Evolutionary conservation across 208 protist species (phyloP).

Genomic region (Naegleria lovaniensis): DNA sequence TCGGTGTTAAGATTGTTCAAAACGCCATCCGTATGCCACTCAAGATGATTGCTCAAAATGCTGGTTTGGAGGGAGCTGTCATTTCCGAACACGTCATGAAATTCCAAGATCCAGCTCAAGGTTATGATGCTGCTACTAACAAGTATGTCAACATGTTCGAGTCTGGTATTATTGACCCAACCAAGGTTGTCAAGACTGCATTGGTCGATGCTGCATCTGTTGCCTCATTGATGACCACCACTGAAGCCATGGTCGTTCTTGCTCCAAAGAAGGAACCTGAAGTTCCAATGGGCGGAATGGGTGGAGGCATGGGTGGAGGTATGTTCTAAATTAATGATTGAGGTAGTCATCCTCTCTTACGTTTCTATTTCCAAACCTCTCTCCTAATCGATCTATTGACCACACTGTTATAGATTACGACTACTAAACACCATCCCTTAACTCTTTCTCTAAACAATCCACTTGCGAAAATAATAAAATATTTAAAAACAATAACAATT

Average conservation of each 20-base stretch:
- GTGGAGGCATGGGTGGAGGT: constrained; percentile 51
- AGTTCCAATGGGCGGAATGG: constrained; percentile 27
- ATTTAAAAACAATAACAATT: too few relatives aligned
- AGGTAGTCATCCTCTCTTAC: neutral
- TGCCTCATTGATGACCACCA: constrained; percentile 95
- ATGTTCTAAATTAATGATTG: constrained; percentile 48
- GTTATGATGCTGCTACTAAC: constrained; percentile 86
- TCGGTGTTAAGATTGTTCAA: constrained; percentile 58
- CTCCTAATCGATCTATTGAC: too few relatives aligned
- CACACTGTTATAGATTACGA: too few relatives aligned
- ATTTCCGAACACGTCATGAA: constrained; percentile 93
- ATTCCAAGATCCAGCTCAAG: constrained; percentile 57
- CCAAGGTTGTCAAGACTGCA: constrained; percentile 96
- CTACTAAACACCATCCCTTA: too few relatives aligned
- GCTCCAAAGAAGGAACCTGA: neutral
- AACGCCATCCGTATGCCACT: constrained; percentile 70
- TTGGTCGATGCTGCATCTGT: constrained; percentile 90
- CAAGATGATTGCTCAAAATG: constrained; percentile 91
- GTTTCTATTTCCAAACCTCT: too few relatives aligned
- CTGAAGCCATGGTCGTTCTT: constrained; percentile 83
- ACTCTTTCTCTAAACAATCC: too few relatives aligned
- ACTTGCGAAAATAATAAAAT: too few relatives aligned
- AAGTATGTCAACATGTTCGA: constrained; percentile 96
- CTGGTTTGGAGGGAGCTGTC: constrained; percentile 92
- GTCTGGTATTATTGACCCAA: constrained; percentile 97